phyloP scores from a whole-genome alignment of 2,329 filamentous ascomycete genomes.

The Diplodia corticola region DNA sequence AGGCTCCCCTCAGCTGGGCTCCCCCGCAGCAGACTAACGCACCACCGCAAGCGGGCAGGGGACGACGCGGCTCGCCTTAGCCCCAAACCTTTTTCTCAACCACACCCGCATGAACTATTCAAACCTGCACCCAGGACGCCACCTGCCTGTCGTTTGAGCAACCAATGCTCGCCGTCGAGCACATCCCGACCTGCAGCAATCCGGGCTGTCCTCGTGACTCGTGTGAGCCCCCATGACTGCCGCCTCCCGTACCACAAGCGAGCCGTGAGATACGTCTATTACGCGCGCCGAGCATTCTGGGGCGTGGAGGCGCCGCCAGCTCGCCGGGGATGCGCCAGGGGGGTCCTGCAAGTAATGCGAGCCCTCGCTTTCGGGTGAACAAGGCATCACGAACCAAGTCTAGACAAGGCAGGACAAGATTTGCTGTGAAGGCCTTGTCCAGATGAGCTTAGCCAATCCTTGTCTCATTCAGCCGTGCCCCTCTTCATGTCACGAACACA shows the following conservation, averaged over 20 bases:
- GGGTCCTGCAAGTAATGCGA: neutral
- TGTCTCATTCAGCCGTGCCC: neutral
- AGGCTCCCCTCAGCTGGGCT: neutral
- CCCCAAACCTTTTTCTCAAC: conserved; percentile 1
- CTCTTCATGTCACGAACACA: neutral
- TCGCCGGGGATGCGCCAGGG: neutral
- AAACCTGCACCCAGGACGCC: neutral
- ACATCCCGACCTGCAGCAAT: neutral
- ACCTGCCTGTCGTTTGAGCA: neutral
- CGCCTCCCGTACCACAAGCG: neutral
- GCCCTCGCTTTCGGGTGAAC: neutral
- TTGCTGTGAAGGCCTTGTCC: neutral
- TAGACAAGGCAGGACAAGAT: neutral
- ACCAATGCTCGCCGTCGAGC: neutral
- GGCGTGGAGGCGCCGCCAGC: neutral
- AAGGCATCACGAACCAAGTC: neutral
- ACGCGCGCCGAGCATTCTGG: neutral
- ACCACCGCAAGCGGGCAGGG: conserved; percentile 2
- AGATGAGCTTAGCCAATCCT: neutral
- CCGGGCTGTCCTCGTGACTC: neutral
- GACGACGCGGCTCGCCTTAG: neutral
- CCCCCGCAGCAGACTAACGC: neutral
- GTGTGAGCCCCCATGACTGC: neutral
- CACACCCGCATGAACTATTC: neutral
- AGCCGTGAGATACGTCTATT: neutral